Evolutionary conservation across 208 protist genomes (phyloP).

Genomic region (Crithidia expoeki): DNA sequence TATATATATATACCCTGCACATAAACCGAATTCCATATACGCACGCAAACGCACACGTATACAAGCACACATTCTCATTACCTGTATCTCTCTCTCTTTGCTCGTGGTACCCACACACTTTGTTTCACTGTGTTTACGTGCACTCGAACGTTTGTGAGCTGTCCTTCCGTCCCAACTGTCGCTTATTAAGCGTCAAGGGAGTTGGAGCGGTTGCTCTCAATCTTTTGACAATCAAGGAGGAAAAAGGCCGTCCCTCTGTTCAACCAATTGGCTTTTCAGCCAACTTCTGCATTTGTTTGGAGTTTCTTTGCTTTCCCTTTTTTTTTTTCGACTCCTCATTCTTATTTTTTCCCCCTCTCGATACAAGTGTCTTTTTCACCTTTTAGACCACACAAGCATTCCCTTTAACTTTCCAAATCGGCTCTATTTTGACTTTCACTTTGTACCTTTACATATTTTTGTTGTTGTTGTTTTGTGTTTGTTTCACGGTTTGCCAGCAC

Average conservation of each 20-base stretch:
- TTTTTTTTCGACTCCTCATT: slow-evolving; percentile 19
- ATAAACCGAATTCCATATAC: slow-evolving; percentile 10
- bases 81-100: slow-evolving; percentile 21
- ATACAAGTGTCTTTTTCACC: slow-evolving; percentile 2
- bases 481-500: neutral
- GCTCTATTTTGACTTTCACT: slow-evolving; percentile 6
- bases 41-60: slow-evolving; percentile 20
- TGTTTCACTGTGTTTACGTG: neutral
- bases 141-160: neutral
- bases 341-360: slow-evolving; percentile 23
- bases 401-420: slow-evolving; percentile 9
- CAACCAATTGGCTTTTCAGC: slow-evolving; percentile 21
- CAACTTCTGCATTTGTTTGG: too few species aligned
- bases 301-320: too few species aligned
- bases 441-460: slow-evolving; percentile 18
- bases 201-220: too few species aligned
- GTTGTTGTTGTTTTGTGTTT: slow-evolving; percentile 23
- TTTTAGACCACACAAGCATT: neutral
- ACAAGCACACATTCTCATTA: slow-evolving; percentile 13
- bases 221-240: too few species aligned
- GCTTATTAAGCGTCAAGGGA: too few species aligned
- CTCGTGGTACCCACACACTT: slow-evolving; percentile 7
- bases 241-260: too few species aligned
- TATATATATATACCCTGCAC: neutral
- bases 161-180: neutral